A percentile compares a stretch with the other conserved stretches of the same genome.
phyloP scores from a whole-genome alignment of 73 alveolate species.

The Paramecium pentaurelia region DNA sequence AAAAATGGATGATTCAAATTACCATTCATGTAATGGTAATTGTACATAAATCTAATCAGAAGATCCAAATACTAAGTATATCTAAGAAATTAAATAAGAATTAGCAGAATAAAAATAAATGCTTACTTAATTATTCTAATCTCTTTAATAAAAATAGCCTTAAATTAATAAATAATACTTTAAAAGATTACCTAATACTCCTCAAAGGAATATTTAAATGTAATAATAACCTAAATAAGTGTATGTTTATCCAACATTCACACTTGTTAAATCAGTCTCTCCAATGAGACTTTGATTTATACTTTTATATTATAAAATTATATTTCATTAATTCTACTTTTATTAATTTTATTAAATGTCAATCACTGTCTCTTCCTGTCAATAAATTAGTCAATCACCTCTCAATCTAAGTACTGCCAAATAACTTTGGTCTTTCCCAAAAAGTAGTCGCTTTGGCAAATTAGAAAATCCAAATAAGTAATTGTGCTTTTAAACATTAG shows the following conservation, averaged over 20 bases:
- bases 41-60: neutral
- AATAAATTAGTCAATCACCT: slow-evolving; percentile 51
- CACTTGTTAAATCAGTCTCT: neutral
- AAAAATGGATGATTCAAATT: neutral
- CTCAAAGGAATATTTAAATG: neutral
- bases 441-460: slow-evolving; percentile 39
- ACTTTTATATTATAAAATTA: neutral
- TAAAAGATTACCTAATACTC: neutral
- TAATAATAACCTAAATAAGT: neutral
- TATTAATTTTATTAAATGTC: neutral
- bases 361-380: neutral
- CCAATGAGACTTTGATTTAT: neutral
- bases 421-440: slow-evolving; percentile 53
- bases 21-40: neutral
- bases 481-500: neutral
- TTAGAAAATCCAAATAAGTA: slow-evolving; percentile 35
- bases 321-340: neutral
- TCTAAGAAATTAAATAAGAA: neutral
- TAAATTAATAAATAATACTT: neutral
- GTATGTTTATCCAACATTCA: neutral
- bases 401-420: slow-evolving; percentile 39
- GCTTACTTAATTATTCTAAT: neutral
- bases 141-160: neutral
- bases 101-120: slow-evolving; percentile 1
- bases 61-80: neutral